These are phyloP conservation scores for Mariannaea elegans DNA, from an alignment of 2,329 filamentous ascomycete genomes.

Conservation along the genomic window DNA sequence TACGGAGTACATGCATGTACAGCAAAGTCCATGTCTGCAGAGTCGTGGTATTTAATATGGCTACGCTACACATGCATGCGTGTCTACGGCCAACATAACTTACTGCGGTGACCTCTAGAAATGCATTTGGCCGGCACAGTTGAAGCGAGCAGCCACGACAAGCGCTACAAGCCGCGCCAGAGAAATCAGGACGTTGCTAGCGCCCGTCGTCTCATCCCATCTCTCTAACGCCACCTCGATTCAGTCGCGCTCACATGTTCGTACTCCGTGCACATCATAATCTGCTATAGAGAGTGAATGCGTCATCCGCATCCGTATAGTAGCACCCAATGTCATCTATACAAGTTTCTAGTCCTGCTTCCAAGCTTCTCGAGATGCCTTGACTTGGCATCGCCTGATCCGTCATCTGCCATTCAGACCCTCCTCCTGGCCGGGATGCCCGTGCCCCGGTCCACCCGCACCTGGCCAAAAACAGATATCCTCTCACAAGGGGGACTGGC, in stretches of 20 bases:
- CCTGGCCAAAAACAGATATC: conserved; percentile 29
- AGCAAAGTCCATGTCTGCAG: neutral
- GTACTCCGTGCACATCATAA: no score
- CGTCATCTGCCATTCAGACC: conserved; percentile 18
- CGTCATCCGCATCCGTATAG: neutral
- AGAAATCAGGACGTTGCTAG: conserved; percentile 19
- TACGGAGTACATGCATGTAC: neutral
- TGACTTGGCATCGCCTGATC: conserved; percentile 22
- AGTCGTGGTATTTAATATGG: no score
- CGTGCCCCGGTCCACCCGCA: conserved; percentile 25
- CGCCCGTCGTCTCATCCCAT: conserved; percentile 17
- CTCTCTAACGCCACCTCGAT: conserved; percentile 2
- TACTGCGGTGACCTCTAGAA: neutral
- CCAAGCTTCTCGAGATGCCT: neutral
- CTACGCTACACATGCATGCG: neutral
- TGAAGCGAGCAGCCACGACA: conserved; percentile 16
- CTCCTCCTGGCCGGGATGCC: conserved; percentile 15
- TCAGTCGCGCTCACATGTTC: neutral
- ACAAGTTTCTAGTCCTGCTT: neutral
- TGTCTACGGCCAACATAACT: neutral
- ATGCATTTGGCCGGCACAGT: neutral
- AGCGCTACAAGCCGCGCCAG: conserved; percentile 17
- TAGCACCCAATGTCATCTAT: neutral
- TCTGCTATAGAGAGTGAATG: no score
- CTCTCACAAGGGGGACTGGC: conserved; percentile 31